phyloP scores from a whole-genome alignment of 805 yeast species.

The Kazachstania africana region DNA sequence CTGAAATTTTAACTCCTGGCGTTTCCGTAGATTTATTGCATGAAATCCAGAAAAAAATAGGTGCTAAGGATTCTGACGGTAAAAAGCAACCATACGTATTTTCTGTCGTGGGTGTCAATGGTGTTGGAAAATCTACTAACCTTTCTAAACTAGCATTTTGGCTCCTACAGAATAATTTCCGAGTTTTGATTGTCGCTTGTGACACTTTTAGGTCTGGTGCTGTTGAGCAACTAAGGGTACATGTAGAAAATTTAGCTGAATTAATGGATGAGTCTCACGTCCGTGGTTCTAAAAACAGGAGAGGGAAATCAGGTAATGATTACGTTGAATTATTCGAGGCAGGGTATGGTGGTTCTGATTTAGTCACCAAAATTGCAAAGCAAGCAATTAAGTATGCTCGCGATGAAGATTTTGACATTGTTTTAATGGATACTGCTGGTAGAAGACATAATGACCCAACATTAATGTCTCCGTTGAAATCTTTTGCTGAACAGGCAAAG shows the following conservation, averaged over 20 bases:
- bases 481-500: constrained; percentile 88
- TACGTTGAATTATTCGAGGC: constrained; percentile 72
- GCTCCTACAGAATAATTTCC: constrained; percentile 81
- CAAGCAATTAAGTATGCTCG: constrained; percentile 77
- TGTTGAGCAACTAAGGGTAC: constrained; percentile 92
- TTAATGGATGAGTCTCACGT: constrained; percentile 40
- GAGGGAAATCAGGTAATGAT: constrained; percentile 30
- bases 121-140: constrained; percentile 95
- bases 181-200: constrained; percentile 87
- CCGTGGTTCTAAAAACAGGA: constrained; percentile 26
- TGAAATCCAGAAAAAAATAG: constrained; percentile 47
- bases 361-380: constrained; percentile 85
- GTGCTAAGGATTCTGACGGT: constrained; percentile 13
- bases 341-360: constrained; percentile 94
- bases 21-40: constrained; percentile 79
- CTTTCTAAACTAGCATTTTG: constrained; percentile 90
- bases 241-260: constrained; percentile 70
- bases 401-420: constrained; percentile 64
- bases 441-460: constrained; percentile 91
- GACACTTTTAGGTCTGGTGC: constrained; percentile 98
- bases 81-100: constrained; percentile 71
- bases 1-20: constrained; percentile 79
- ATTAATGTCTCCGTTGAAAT: constrained; percentile 88
- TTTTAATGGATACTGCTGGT: constrained; percentile 94
- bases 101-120: constrained; percentile 95